Evolutionary conservation across 257 asterid species (phyloP).

Genomic region (Penstemon barbatus): DNA sequence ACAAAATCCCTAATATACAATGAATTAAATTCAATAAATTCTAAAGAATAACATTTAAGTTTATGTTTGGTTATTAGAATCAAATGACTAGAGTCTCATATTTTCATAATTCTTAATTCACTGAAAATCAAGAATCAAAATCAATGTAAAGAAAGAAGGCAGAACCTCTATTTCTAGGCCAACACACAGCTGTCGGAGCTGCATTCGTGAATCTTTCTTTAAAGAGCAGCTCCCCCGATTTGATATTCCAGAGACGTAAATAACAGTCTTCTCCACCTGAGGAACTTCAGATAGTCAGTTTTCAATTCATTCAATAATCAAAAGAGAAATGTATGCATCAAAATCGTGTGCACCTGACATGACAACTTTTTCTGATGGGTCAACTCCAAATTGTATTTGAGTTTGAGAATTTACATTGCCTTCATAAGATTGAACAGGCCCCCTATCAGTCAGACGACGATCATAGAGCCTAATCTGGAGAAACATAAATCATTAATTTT

Average conservation of each 20-base stretch:
- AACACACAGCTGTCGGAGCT: conserved; percentile 69
- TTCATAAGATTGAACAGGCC: conserved; percentile 77
- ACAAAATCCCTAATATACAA: conserved; percentile 5
- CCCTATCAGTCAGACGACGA: conserved; percentile 66
- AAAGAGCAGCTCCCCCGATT: conserved; percentile 79
- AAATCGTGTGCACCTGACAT: conserved; percentile 60
- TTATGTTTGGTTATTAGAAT: no score
- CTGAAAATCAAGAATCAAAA: no score
- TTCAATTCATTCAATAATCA: conserved; percentile 24
- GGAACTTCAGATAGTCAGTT: conserved; percentile 14
- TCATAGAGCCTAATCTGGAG: conserved; percentile 85
- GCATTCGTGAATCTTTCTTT: conserved; percentile 56
- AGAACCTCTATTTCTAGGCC: conserved; percentile 64
- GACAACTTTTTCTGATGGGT: conserved; percentile 74
- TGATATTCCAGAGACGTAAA: conserved; percentile 80
- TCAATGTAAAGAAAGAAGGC: background rate
- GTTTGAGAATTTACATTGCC: conserved; percentile 81
- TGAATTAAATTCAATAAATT: conserved; percentile 1
- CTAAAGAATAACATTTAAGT: no score
- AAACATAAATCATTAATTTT: background rate
- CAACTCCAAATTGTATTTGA: conserved; percentile 78
- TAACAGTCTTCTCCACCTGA: conserved; percentile 91
- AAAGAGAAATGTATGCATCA: conserved; percentile 2
- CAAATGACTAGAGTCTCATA: background rate
- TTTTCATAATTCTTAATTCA: no score